Conservation (phyloP, 1,284 basidiomycete species). For the Heterobasidion parviporum region DNA sequence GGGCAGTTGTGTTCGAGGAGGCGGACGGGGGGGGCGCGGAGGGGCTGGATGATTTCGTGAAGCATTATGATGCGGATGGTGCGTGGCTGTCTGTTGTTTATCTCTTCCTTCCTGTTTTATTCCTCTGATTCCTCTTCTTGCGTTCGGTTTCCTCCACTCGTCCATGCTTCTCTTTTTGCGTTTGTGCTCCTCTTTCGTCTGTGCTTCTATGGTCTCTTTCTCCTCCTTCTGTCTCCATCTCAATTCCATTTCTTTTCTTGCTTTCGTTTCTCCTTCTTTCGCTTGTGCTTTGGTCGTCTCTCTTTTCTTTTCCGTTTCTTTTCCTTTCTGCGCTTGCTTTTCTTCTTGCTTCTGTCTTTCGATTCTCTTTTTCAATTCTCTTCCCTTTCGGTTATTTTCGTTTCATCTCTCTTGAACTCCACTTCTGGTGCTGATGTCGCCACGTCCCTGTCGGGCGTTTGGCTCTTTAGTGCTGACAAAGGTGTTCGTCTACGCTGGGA, state of each 20-base stretch:
- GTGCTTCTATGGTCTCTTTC: too few species aligned
- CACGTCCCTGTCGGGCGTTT: neutral
- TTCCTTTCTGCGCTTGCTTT: too few species aligned
- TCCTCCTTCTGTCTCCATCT: too few species aligned
- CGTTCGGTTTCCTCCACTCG: too few species aligned
- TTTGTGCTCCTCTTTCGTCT: too few species aligned
- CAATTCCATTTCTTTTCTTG: too few species aligned
- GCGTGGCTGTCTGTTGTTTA: slow-evolving; percentile 12
- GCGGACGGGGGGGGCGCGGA: slow-evolving; percentile 17
- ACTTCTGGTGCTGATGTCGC: neutral
- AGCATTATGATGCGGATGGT: slow-evolving; percentile 86
- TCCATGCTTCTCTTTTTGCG: neutral
- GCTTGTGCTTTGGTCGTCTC: neutral
- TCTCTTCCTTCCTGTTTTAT: slow-evolving; percentile 1
- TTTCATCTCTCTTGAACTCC: neutral
- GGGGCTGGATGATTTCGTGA: slow-evolving; percentile 30
- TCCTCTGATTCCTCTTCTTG: slow-evolving; percentile 6
- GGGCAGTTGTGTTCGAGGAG: slow-evolving; percentile 23
- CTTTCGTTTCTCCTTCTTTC: neutral
- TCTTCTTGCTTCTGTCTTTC: too few species aligned
- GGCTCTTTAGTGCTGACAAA: slow-evolving; percentile 70
- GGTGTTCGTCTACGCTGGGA: slow-evolving; percentile 85
- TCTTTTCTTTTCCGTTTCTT: too few species aligned
- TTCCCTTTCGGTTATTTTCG: neutral
- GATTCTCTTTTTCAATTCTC: neutral